Evolutionary conservation across 2,329 filamentous ascomycete species (phyloP), one percentile per base, ranked within the genome.

Genomic region (Trichophyton rubrum): DNA sequence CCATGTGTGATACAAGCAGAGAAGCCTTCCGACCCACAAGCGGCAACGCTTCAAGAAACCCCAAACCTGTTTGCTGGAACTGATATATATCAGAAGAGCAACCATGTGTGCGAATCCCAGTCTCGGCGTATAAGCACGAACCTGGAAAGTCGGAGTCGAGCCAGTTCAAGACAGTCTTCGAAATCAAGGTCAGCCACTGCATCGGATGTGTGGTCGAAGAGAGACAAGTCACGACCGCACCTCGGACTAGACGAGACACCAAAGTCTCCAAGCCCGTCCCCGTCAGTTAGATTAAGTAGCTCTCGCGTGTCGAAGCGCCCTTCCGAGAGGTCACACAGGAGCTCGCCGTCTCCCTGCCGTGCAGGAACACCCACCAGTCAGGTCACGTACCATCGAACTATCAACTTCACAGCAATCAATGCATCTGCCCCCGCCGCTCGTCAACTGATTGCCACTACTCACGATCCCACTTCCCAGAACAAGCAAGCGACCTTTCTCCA

Each of bases 331-430:
- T 57, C 55, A 3, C 53, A 56, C 8, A 15, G 13, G 15, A 40
- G n/a, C 27, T 56, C 27, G 9, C 9, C 30, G 9, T n/a, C 35
- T 56, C n/a, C 17, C 17, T 11, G 20, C 30, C 33, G 27, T 41
- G 30, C 22, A 13, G 27, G 49, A 1, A 13, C 49, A 53, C 15
- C 13, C 22, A 2, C 13, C 15, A 22, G 22, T 15, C 49, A 30
- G 49, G 15, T n/a, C 13, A 30, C 17, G 13, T 4, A 17, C 8
- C 3, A 13, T 13, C 13, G 22, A 30, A 53, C 49, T 6, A 22
- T 33, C 55, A 43, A 30, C 15, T 57, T 57, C 24, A 57, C 55
- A 22, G 33, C 55, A 13, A 43, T 57, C n/a, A 57, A 57, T 20
- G 38, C 20, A 15, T 17, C 30, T 17, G 7, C 15, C n/a, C 17